Base-by-base conservation (phyloP, 805 yeast species). In the Pichia ethanolica region DNA sequence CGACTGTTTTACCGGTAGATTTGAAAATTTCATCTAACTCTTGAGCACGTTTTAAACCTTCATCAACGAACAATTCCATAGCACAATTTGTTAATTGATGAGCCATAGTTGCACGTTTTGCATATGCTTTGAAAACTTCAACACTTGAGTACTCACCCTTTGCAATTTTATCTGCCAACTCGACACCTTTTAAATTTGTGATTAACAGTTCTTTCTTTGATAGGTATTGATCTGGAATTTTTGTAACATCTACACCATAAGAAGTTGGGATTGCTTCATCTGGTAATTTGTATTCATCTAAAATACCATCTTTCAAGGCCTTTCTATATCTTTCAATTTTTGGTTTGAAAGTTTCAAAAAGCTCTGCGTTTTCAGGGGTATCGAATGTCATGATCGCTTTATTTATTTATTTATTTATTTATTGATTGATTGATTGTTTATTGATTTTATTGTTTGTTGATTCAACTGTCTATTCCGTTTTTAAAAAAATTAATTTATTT, bases 71-170 rank as follows among this genome's bases (percentile, higher is more conserved):
- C 7, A 76, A 51, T 39, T 76, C 72, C 64, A 72, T 66, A 7
- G 75, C 74, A 59, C 78, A 75, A 51, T 75, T 74, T 49, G 75
- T 71, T 51, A 76, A 58, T 55, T 75, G 77, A 48, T 77, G 79
- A 7, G 76, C 76, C 42, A 73, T 67, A 3, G 72, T 68, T 2
- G 77, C 77, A 44, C 80, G 67, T 37, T 72, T 70, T 12, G 75
- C 74, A 59, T 65, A 77, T 1, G 81, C 79, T 53, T 66, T 66
- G 57, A 68, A 67, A 39, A 71, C 76, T 46, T 68, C 69, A 20
- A 72, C 77, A 1, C 77, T 49, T 4, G 72, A 57, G 48, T 67
- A 61, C 46, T 67, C 62, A 9, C 77, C 75, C 7, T 51, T 48
- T 5, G 74, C 71, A 33, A 75, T 64, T 46, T 65, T 56, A 8